A percentile compares a stretch with the other conserved stretches of the same genome.
Evolutionary conservation across 495 filamentous ascomycete species (phyloP).

Genomic region (Echria macrotheca): DNA sequence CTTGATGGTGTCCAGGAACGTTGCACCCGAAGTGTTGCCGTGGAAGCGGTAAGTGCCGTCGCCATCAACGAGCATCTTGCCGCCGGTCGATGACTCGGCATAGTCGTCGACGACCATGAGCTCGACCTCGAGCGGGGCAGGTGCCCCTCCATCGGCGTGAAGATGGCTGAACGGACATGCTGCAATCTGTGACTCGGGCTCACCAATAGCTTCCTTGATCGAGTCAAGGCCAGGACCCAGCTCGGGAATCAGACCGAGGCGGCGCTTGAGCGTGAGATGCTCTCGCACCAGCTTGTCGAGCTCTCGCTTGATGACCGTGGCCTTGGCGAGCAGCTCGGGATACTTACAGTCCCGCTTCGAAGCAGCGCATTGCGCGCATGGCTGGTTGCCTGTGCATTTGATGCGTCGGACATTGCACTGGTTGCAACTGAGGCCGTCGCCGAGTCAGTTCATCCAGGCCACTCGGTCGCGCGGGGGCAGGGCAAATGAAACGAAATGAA

Average conservation of each 20-base stretch:
- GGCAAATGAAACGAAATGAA: not conserved
- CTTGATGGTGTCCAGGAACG: conserved; percentile 35
- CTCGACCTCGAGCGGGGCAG: not conserved
- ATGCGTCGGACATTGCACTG: conserved; percentile 40
- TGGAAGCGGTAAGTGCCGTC: conserved; percentile 30
- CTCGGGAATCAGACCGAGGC: not conserved
- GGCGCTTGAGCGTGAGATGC: not conserved
- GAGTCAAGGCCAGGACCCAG: too few species aligned
- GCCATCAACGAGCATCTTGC: conserved; percentile 30
- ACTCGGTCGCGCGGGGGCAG: too few species aligned
- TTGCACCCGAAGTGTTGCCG: conserved; percentile 36
- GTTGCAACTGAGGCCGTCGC: conserved; percentile 32
- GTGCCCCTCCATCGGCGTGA: not conserved
- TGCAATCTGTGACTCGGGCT: too few species aligned
- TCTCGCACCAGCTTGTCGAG: conserved; percentile 20
- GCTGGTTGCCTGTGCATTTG: conserved; percentile 37
- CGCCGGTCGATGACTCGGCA: conserved; percentile 15
- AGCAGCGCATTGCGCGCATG: conserved; percentile 30
- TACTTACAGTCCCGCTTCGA: conserved; percentile 30
- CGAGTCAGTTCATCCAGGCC: too few species aligned
- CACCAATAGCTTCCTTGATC: too few species aligned
- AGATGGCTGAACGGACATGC: too few species aligned
- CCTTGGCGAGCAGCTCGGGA: conserved; percentile 25
- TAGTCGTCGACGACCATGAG: not conserved
- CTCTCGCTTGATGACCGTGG: conserved; percentile 24